Evolutionary conservation across 108 stramenopile species (phyloP), one percentile per base, ranked within the genome.

Genomic region (Skeletonema grethae): DNA sequence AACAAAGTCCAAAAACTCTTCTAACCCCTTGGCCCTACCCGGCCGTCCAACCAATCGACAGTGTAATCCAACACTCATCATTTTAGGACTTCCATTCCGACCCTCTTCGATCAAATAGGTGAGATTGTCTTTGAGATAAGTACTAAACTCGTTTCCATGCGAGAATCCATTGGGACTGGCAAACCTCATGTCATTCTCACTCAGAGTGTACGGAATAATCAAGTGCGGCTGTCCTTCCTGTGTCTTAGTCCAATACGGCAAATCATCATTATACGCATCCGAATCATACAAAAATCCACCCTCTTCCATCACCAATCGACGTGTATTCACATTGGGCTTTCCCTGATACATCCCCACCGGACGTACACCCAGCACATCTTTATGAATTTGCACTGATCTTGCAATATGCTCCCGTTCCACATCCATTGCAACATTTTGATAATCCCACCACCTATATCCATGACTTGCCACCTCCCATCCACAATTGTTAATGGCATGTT

Each of bases 391-490:
- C 57, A 98, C 90, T 7, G 97, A 71, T 34, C 90, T 79, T n/a
- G 60, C 63, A 63, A 98, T 96, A 72, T 98, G 96, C 66, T 94
- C 94, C 16, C 89, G 76, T 76, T 98, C 96, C 9, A 82, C 83
- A 46, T 84, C 87, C 72, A 90, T 87, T 20, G 87, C 84, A 13
- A 95, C 87, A 75, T 94, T 80, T 73, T 95, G 88, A 76, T 98
- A 97, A 82, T 98, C 96, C 61, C 90, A 88, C 97, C 97, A 98
- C 34, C 97, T 80, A 72, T 97, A 98, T 31, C 97, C 95, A 80
- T 94, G 94, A 35, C 85, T 86, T 3, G 91, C 88, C 24, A 95
- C 87, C 82, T 98, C 97, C 96, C 96, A 97, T 24, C 82, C 87
- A 53, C 22, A 22, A 53, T 20, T 0, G 0, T 53, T 5, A 22